Evolutionary conservation across 257 asterid genomes (phyloP), one percentile per base, ranked within the genome.

Genomic region (Echium plantagineum): DNA sequence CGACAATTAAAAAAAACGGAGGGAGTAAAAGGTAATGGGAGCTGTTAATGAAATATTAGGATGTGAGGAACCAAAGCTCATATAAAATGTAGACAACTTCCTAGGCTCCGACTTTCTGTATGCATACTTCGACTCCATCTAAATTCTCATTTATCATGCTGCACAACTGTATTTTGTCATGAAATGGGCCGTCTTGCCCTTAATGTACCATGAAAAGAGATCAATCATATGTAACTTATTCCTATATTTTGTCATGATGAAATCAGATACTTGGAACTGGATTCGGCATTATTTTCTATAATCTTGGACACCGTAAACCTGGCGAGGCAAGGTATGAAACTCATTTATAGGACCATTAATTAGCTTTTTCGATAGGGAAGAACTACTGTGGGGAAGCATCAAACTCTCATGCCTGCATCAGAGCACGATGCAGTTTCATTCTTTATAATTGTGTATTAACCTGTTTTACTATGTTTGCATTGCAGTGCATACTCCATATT

Each of bases 401-500:
- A 22, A 6, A 15, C 18, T 62, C 26, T 21, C 6, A 12, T 42
- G 12, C 54, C 68, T 54, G 9, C 46, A 52, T 61, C 22, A 47
- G 13, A 16, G 18, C 42, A 61, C 3, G 19, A 53, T 61, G 9
- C 32, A 10, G 52, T 12, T 61, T 52, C 26, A 17, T 24, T 18
- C 20, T 18, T 26, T 52, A n/a, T 26, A 28, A 6, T 13, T 17
- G 48, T 19, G 31, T 28, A 46, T n/a, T 15, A 20, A 38, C 55
- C 57, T 48, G 42, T 58, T 63, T 26, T 28, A 3, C 12, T 35
- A 24, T 66, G 24, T 53, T 42, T 2, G 12, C 16, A 12, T 42
- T 68, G 83, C 96, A 90, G 97, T 77, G 97, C 97, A 58, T 90
- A 90, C 74, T 90, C 97, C 24, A 62, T 87, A 59, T 90, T 90